Evolutionary conservation across 2,329 filamentous ascomycete species (phyloP).

Genomic region (Ceratocystiopsis sp.): DNA sequence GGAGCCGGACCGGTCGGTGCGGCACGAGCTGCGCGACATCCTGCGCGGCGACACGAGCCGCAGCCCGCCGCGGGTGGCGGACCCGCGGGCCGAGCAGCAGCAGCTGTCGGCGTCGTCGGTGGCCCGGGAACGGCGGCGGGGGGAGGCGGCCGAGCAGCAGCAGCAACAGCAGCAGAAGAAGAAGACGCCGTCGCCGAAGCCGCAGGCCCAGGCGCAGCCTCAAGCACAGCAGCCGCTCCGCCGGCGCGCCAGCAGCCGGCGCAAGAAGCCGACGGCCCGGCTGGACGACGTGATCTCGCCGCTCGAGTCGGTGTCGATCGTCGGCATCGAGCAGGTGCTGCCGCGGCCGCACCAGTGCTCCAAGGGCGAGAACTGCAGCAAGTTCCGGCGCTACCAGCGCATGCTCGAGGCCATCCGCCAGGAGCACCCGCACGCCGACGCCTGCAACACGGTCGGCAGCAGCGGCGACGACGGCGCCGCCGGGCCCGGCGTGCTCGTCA

Average conservation of each 20-base stretch:
- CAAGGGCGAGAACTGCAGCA: constrained; percentile 73
- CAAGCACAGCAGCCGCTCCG: constrained; percentile 14
- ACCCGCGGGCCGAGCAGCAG: no score
- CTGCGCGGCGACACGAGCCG: no score
- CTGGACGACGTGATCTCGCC: constrained; percentile 55
- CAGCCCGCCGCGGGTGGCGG: no score
- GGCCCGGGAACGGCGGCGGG: no score
- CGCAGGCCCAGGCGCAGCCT: no score
- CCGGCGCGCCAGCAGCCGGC: constrained; percentile 23
- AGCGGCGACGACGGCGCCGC: constrained; percentile 32
- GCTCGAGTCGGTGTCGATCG: constrained; percentile 73
- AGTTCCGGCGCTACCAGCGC: constrained; percentile 65
- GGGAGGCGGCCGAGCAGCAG: no score
- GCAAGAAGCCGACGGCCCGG: constrained; percentile 17
- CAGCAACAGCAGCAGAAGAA: no score
- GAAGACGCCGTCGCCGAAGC: no score
- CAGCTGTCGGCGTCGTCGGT: no score
- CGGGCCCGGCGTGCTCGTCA: constrained; percentile 50
- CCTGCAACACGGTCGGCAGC: no score
- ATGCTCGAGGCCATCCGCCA: constrained; percentile 58
- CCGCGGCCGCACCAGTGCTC: constrained; percentile 71
- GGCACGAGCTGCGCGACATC: constrained; percentile 21
- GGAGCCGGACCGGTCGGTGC: constrained; percentile 32
- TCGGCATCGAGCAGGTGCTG: constrained; percentile 77
- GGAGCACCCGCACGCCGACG: constrained; percentile 40